Evolutionary conservation across 495 filamentous ascomycete species (phyloP), one percentile per base, ranked within the genome.

Genomic region (Opeltia flavorubescens): DNA sequence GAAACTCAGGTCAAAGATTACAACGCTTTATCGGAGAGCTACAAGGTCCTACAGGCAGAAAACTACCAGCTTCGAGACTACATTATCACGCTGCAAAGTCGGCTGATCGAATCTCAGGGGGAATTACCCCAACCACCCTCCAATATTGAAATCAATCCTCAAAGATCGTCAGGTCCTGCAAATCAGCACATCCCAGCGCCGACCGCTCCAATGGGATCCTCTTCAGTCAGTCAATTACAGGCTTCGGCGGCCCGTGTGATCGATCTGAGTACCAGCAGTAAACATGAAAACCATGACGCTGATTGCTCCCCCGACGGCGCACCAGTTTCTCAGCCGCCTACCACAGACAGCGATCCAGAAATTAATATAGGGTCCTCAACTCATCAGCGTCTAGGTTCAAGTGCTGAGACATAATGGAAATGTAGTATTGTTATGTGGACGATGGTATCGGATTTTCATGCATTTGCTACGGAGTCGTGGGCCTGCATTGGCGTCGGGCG

Each of bases 41-140:
- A 73, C 56, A 87, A 93, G 56, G 64, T 71, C 39, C 68, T 95
- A 18, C 81, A 91, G 53, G 67, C 71, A 24, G 93, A 98, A 59
- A 94, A 95, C 63, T 91, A 89, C 65, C 75, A 81, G 49, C 70
- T 96, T 1, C 79, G 87, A 30, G 86, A 95, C 55, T 95, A 96
- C 64, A 80, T 94, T 52, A 83, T 95, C 58, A 81, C 77, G 53
- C 69, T 98, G 21, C 93, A 98, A 59, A 83, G 80, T 6, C 80
- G 85, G n/a, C 76, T 96, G 11, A 72, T 95, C 41, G 89, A 95
- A 48, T 68, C 77, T 9, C 77, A 86, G 51, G 83, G 81, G 51
- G 86, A 93, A 54, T 79, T 82, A 42, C 93, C 91, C 0, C 84
- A 81, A 36, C 80, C 89, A 7, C 91, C 91, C 0, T 66, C 65